A percentile compares a stretch with the other conserved stretches of the same genome.
phyloP scores from a whole-genome alignment of 768 basidiomycete genomes.

The Podaxis sp. region DNA sequence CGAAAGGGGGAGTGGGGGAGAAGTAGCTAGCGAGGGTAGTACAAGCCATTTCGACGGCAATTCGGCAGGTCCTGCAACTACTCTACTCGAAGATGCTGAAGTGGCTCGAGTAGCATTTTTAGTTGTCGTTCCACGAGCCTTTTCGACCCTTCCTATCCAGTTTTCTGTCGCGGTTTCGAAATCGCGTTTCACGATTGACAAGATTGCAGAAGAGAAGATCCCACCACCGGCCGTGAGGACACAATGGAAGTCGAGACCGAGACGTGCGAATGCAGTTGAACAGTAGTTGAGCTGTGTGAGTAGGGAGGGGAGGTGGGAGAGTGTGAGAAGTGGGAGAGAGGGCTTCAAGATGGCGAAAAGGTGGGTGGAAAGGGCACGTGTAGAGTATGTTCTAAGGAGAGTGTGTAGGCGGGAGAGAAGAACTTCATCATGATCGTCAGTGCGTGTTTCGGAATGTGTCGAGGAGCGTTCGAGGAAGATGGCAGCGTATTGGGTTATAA shows the following conservation, averaged over 20 bases:
- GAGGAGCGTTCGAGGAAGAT: constrained; percentile 79
- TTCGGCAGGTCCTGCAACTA: constrained; percentile 14
- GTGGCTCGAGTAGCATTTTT: constrained; percentile 15
- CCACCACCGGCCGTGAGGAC: constrained; percentile 48
- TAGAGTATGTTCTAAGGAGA: constrained; percentile 64
- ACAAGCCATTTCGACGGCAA: constrained; percentile 56
- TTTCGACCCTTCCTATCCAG: constrained; percentile 35
- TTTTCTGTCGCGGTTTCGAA: constrained; percentile 40
- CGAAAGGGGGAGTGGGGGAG: constrained; percentile 29
- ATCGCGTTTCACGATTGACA: constrained; percentile 52
- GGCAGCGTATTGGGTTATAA: constrained; percentile 84
- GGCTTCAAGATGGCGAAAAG: constrained; percentile 67
- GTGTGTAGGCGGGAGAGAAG: constrained; percentile 38
- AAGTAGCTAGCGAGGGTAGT: constrained; percentile 29
- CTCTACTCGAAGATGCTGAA: constrained; percentile 17
- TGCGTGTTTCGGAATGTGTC: constrained; percentile 20
- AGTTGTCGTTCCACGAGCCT: constrained; percentile 20
- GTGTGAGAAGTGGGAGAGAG: constrained; percentile 60
- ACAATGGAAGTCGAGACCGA: constrained; percentile 86
- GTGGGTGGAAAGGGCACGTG: constrained; percentile 57
- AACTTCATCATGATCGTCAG: constrained; percentile 21
- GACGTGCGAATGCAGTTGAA: constrained; percentile 85
- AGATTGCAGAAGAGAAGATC: constrained; percentile 65
- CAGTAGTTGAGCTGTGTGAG: constrained; percentile 95
- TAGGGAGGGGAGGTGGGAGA: constrained; percentile 73